Base-by-base conservation (phyloP, 257 asterid genomes). In the Nicotiana attenuata region DNA sequence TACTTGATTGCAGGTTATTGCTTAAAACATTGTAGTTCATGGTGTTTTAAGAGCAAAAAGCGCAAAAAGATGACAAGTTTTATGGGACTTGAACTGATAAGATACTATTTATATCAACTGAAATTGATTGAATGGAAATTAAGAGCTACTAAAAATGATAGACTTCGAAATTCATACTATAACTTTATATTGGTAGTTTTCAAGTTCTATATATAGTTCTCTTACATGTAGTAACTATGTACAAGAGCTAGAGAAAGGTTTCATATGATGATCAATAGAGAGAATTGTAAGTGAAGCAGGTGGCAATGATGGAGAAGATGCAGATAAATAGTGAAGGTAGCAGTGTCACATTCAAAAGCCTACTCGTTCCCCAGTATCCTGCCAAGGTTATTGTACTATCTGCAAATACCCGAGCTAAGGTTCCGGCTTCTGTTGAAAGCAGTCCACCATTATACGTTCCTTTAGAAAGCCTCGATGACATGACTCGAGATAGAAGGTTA, bases 401-500 rank as follows among this genome's bases (percentile, higher is more conserved):
- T 75, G 98, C 98, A 52, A 95, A 69, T 80, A 95, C 98, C 31
- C 98, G 91, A 17, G 98, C 98, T 56, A 95, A 81, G 1, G 98
- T 95, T 63, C 98, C 98, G 4, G 97, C 98, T 89, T 95, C 97
- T 6, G 98, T 95, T 53, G 98, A 95, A 82, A 95, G 71, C 76
- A 95, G 95, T 52, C 98, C 98, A 0, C 98, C 98, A 7, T 95
- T 95, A 84, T 71, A 95, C 20, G 98, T 95, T 24, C 98, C 98
- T 5, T 97, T 97, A 64, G 98, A 93, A 65, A 95, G 98, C 89
- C 98, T 88, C 4, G 98, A 95, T 17, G 98, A 91, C 98, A 95
- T 95, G 47, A 92, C 98, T 85, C 97, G 89, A 13, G 98, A 95
- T 78, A 95, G 98, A 38, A 95, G 89, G 15, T 97, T 91, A 65